Conservation (phyloP, 768 basidiomycete species). For the Tephrocybe sp. region DNA sequence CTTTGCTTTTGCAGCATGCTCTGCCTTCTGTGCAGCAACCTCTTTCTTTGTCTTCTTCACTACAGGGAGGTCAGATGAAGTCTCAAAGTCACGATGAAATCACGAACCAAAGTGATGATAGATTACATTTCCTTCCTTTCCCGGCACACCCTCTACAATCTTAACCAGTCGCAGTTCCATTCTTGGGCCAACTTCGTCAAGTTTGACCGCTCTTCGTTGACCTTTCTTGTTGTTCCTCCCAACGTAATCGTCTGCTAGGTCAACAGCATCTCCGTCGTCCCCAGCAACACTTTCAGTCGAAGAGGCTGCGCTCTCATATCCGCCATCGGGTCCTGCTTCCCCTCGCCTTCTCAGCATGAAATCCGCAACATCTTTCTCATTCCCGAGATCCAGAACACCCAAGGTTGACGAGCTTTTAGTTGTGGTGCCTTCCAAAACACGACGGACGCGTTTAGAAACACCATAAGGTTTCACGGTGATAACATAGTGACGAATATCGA, state of each 20-base stretch:
- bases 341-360: slow-evolving; percentile 80
- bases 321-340: slow-evolving; percentile 60
- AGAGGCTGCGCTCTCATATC: slow-evolving; percentile 82
- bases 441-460: slow-evolving; percentile 87
- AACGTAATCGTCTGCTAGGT: slow-evolving; percentile 90
- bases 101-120: slow-evolving; percentile 91
- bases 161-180: slow-evolving; percentile 94
- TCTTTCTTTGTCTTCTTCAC: slow-evolving; percentile 91
- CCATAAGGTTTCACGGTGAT: slow-evolving; percentile 96
- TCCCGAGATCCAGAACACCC: slow-evolving; percentile 74
- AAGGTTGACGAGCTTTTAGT: slow-evolving; percentile 32
- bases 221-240: slow-evolving; percentile 94
- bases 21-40: slow-evolving; percentile 59
- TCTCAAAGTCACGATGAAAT: slow-evolving; percentile 3
- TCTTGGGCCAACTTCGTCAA: slow-evolving; percentile 94
- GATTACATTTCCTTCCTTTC: slow-evolving; percentile 89
- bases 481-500: slow-evolving; percentile 93
- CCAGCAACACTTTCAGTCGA: slow-evolving; percentile 81
- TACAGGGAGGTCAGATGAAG: slow-evolving; percentile 29
- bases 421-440: slow-evolving; percentile 68
- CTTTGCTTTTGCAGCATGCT: slow-evolving; percentile 77
- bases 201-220: slow-evolving; percentile 83
- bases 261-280: slow-evolving; percentile 81
- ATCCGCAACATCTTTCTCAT: slow-evolving; percentile 93
- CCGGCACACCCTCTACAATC: slow-evolving; percentile 91